A percentile compares a stretch with the other conserved stretches of the same genome.
Conservation (phyloP, 331 rosid species). For the Malus hybrid region DNA sequence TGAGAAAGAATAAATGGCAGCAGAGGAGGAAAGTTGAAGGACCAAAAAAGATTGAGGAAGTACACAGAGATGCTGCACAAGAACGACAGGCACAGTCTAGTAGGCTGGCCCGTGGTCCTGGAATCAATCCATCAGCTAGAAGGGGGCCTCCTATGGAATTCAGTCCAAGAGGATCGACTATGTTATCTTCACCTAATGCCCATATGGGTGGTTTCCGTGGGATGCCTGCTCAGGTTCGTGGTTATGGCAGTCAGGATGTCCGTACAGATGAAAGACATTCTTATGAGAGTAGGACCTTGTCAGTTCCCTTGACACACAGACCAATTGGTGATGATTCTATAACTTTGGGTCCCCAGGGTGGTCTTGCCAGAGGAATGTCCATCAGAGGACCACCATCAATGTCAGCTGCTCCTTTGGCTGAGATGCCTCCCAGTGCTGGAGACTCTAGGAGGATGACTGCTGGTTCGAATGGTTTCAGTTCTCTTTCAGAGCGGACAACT, state of each 20-base stretch:
- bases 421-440: slow-evolving; percentile 25
- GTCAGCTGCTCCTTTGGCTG: slow-evolving; percentile 36
- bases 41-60: slow-evolving; percentile 91
- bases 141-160: slow-evolving; percentile 57
- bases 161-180: slow-evolving; percentile 52
- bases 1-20: slow-evolving; percentile 91
- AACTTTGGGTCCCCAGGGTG: slow-evolving; percentile 83
- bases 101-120: slow-evolving; percentile 67
- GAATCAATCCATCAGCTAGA: slow-evolving; percentile 50
- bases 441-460: slow-evolving; percentile 47
- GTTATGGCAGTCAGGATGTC: slow-evolving; percentile 63
- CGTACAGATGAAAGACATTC: slow-evolving; percentile 57
- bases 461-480: slow-evolving; percentile 51
- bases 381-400: slow-evolving; percentile 57
- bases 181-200: slow-evolving; percentile 42
- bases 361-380: slow-evolving; percentile 93
- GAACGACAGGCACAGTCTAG: slow-evolving; percentile 80
- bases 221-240: slow-evolving; percentile 46
- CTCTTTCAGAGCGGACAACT: slow-evolving; percentile 40
- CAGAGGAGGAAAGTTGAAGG: slow-evolving; percentile 90
- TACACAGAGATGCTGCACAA: slow-evolving; percentile 93
- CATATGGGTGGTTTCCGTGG: slow-evolving; percentile 68
- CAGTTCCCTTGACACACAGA: slow-evolving; percentile 57
- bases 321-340: slow-evolving; percentile 57
- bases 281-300: slow-evolving; percentile 53